These are phyloP conservation scores for Sanghuangporus weigelae DNA, from an alignment of 1,284 basidiomycete genomes.

Conservation along the genomic window DNA sequence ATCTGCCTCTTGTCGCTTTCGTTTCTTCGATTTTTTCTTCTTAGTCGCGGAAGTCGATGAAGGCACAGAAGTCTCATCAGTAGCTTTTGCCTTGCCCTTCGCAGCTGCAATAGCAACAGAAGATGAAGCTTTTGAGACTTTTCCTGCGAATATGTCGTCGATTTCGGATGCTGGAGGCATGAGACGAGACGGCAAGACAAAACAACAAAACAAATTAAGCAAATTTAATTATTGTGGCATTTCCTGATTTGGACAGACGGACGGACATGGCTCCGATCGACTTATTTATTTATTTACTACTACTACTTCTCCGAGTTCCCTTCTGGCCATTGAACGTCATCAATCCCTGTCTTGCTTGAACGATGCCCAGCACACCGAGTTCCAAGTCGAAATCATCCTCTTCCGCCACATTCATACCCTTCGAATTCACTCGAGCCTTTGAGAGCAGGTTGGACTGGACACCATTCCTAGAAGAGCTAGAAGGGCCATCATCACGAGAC, in stretches of 20 bases:
- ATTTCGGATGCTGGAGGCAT: slow-evolving; percentile 10
- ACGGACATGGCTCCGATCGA: not conserved
- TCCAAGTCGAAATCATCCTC: not conserved
- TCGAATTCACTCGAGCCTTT: too few relatives aligned
- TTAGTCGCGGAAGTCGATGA: not conserved
- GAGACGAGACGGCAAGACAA: too few relatives aligned
- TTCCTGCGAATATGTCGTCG: slow-evolving; percentile 17
- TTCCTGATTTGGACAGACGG: not conserved
- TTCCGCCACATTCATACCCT: not conserved
- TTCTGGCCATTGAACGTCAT: too few relatives aligned
- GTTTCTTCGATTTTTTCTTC: slow-evolving; percentile 16
- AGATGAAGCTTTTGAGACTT: not conserved
- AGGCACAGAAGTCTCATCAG: not conserved
- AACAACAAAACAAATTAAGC: not conserved
- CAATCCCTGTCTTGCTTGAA: not conserved
- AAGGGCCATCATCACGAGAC: not conserved
- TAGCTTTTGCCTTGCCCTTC: slow-evolving; percentile 1
- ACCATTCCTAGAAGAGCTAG: too few relatives aligned
- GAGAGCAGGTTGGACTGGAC: too few relatives aligned
- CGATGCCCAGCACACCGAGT: not conserved
- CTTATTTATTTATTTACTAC: too few relatives aligned
- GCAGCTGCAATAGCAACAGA: not conserved
- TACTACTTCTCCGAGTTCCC: too few relatives aligned
- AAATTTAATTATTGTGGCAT: not conserved
- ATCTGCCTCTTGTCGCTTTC: slow-evolving; percentile 1